Percentiles rank a stretch among this genome's conserved stretches.
These are phyloP conservation scores for Loxodes magnus DNA, from an alignment of 73 alveolate genomes.

Conservation along the genomic window DNA sequence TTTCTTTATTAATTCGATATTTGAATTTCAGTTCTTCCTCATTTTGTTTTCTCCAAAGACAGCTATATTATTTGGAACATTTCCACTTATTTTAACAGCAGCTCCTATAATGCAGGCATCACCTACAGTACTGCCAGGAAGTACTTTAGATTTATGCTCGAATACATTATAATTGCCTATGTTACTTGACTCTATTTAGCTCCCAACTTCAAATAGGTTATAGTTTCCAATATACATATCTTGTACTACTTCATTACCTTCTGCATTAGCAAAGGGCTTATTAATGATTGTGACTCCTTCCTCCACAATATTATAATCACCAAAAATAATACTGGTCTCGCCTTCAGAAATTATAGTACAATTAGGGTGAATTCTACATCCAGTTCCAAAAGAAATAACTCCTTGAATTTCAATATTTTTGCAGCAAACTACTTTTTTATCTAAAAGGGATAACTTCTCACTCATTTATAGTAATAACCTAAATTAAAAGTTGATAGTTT, in stretches of 20 bases:
- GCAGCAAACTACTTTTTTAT: neutral
- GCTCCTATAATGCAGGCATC: conserved; percentile 22
- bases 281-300: conserved; percentile 65
- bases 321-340: conserved; percentile 41
- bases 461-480: too few relatives aligned
- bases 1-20: conserved; percentile 17
- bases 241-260: conserved; percentile 32
- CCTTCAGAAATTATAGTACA: conserved; percentile 62
- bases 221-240: conserved; percentile 53
- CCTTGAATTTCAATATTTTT: conserved; percentile 31
- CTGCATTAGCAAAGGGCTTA: conserved; percentile 40
- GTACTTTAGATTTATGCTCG: conserved; percentile 34
- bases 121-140: conserved; percentile 17
- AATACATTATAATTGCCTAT: conserved; percentile 57
- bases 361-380: conserved; percentile 69
- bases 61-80: conserved; percentile 14
- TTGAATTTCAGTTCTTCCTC: conserved; percentile 17
- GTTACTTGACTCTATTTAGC: conserved; percentile 36
- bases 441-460: too few relatives aligned
- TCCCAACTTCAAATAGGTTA: conserved; percentile 66
- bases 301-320: conserved; percentile 76
- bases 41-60: conserved; percentile 34
- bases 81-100: conserved; percentile 22
- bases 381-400: conserved; percentile 50
- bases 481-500: too few relatives aligned